Evolutionary conservation across 2,329 filamentous ascomycete genomes (phyloP).

Genomic region (Clonostachys sp.): DNA sequence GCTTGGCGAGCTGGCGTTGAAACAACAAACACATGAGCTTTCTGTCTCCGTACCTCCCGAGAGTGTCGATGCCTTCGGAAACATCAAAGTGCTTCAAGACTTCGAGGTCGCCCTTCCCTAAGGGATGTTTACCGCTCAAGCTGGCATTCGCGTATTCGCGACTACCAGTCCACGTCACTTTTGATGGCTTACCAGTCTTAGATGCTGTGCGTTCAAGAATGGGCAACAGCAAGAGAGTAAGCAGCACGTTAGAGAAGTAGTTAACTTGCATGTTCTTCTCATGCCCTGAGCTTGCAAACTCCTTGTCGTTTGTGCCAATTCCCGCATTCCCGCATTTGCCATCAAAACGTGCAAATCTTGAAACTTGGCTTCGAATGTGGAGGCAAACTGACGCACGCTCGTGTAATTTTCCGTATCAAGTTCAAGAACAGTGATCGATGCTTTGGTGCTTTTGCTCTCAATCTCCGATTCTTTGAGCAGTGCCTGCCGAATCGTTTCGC

Average conservation of each 20-base stretch:
- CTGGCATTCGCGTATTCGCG: constrained; percentile 9
- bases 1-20: constrained; percentile 24
- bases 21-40: constrained; percentile 28
- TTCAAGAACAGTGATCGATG: constrained; percentile 6
- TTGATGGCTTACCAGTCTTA: constrained; percentile 9
- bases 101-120: background rate
- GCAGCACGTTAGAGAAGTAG: constrained; percentile 26
- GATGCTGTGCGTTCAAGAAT: constrained; percentile 17
- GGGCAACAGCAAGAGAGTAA: constrained; percentile 24
- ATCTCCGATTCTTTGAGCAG: constrained; percentile 6
- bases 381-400: constrained; percentile 6
- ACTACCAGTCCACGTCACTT: constrained; percentile 21
- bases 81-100: constrained; percentile 21
- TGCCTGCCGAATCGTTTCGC: constrained; percentile 11
- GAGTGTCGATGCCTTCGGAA: constrained; percentile 10
- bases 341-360: constrained; percentile 33
- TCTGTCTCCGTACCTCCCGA: constrained; percentile 13
- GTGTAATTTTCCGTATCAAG: constrained; percentile 9
- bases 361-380: constrained; percentile 1
- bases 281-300: constrained; percentile 7
- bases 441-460: constrained; percentile 5
- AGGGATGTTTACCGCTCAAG: background rate
- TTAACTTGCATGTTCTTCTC: constrained; percentile 34
- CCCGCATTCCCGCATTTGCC: constrained; percentile 42
- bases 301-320: constrained; percentile 9